phyloP scores from a whole-genome alignment of 495 filamentous ascomycete species.

The Hypoxylon intermedium region DNA sequence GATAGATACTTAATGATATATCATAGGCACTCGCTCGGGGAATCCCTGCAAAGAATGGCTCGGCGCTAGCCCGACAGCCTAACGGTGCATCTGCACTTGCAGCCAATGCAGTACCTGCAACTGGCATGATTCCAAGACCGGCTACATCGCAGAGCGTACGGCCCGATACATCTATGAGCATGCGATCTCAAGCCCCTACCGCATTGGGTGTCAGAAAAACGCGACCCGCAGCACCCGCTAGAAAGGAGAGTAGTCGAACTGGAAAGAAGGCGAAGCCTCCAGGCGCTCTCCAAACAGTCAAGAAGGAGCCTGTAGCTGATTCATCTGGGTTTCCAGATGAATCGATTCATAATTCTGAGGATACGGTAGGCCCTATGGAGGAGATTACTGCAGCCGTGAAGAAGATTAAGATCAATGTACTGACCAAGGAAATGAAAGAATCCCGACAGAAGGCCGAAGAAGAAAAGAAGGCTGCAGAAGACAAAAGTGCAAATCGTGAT shows the following conservation, averaged over 20 bases:
- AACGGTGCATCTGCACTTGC: conserved; percentile 48
- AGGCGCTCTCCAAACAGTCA: conserved; percentile 3
- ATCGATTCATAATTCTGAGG: conserved; percentile 9
- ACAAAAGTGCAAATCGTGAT: conserved; percentile 1
- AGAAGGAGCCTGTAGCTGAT: conserved; percentile 12
- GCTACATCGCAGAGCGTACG: conserved; percentile 49
- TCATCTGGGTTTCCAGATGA: conserved; percentile 12
- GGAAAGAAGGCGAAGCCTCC: conserved; percentile 57
- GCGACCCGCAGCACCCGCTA: conserved; percentile 49
- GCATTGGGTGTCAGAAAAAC: conserved; percentile 54
- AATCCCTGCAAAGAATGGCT: conserved; percentile 45
- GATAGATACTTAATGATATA: conserved; percentile 9
- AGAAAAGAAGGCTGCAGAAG: conserved; percentile 29
- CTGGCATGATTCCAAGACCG: conserved; percentile 41
- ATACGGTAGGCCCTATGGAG: conserved; percentile 59
- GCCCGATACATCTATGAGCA: conserved; percentile 49
- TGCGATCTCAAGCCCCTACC: conserved; percentile 37
- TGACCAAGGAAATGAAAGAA: conserved; percentile 74
- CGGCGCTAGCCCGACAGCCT: conserved; percentile 38
- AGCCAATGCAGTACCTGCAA: background rate
- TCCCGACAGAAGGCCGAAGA: conserved; percentile 50
- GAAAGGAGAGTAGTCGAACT: conserved; percentile 45
- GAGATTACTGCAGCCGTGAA: conserved; percentile 71
- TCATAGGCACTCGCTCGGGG: conserved; percentile 47
- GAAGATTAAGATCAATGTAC: conserved; percentile 77